A percentile compares a stretch with the other conserved stretches of the same genome.
phyloP scores from a whole-genome alignment of 2,329 filamentous ascomycete species.

The Penicillium occitanis region DNA sequence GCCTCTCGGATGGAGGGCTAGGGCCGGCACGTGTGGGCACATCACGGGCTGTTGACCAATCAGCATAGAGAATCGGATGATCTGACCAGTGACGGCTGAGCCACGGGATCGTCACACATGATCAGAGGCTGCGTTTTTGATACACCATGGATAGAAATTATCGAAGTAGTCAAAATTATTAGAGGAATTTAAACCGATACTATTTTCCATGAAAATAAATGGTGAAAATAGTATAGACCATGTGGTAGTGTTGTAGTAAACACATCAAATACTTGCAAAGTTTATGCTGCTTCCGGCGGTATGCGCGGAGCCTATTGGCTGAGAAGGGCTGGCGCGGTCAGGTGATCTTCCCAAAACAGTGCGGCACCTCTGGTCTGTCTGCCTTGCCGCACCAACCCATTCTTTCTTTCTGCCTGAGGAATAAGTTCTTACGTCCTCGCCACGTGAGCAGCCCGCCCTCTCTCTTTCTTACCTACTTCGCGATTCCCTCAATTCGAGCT shows the following conservation, averaged over 20 bases:
- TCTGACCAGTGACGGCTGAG: conserved; percentile 26
- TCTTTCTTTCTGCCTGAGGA: conserved; percentile 25
- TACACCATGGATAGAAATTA: neutral
- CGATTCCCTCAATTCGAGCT: conserved; percentile 22
- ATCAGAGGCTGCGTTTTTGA: conserved; percentile 23
- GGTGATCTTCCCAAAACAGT: conserved; percentile 29
- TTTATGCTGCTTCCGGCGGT: neutral
- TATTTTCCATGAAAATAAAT: neutral
- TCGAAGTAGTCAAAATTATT: neutral
- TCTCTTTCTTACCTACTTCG: conserved; percentile 27
- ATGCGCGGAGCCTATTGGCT: conserved; percentile 16
- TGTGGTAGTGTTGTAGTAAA: neutral
- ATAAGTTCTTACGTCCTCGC: conserved; percentile 30
- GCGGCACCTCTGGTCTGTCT: conserved; percentile 29
- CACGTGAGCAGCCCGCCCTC: conserved; percentile 44
- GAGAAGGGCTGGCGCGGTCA: conserved; percentile 26
- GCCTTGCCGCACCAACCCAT: conserved; percentile 23
- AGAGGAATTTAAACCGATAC: neutral
- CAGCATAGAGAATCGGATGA: neutral
- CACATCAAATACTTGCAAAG: neutral
- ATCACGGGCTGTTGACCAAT: conserved; percentile 30
- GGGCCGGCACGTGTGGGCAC: conserved; percentile 23
- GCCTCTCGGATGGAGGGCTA: conserved; percentile 23
- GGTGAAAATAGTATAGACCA: neutral
- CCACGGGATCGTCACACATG: conserved; percentile 44